Base-by-base conservation (phyloP, 2,329 filamentous ascomycete genomes). In the Aspergillus persii region DNA sequence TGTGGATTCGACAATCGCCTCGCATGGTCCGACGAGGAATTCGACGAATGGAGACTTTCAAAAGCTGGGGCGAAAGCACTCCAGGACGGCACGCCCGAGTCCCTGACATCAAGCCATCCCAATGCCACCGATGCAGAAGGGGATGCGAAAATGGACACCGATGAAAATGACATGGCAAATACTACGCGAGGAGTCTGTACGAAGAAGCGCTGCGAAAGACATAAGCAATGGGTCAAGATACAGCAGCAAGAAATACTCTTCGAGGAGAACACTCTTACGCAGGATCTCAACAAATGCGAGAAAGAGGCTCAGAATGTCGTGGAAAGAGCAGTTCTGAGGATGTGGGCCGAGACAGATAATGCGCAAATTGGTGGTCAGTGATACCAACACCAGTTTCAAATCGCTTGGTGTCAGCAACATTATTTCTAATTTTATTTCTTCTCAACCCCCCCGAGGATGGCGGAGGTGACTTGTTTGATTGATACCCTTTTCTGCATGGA, bases 21-120 rank as follows among this genome's bases (percentile, higher is more conserved):
- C 29, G 72, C 78, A 0, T 81, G 79, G 79, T 76, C 75, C 2
- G 80, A 81, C 56, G 77, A 78, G 51, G 78, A 81, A 61, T 81
- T 81, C 59, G 72, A 78, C 39, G 74, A 76, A 31, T 82, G 80
- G 80, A 73, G 79, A 26, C 60, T 74, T 9, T 76, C 72, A 0
- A 69, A 71, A 7, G 65, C 65, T 15, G 80, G 76, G 15, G 71
- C 71, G 58, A 74, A 69, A 55, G 73, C 75, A 7, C 72, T 81
- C 0, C 66, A 72, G 8, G 74, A 77, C n/a, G 73, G 73, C 7
- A 72, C 71, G 3, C 67, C 73, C 8, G 71, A 75, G 53, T 65
- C 72, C 1, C 66, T 75, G 26, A 69, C 68, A 33, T 60, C 63
- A 8, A 68, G 67, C 54, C 67, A 68, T 47, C 67, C 67, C 4